Evolutionary conservation across 805 yeast genomes (phyloP).

Genomic region (Metschnikowia sp.): DNA sequence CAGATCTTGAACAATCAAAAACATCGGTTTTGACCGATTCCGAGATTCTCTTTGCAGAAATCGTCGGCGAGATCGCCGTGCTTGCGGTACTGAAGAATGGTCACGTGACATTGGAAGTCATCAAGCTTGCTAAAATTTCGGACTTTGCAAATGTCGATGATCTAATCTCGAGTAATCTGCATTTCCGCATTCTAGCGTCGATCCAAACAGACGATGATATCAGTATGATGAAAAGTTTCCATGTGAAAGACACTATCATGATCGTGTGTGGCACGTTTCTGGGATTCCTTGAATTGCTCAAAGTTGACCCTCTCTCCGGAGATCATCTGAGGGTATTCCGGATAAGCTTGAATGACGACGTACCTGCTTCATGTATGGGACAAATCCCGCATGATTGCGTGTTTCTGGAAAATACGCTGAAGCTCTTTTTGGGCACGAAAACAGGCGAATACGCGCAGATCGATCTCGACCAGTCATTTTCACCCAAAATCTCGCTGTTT

Average conservation of each 20-base stretch:
- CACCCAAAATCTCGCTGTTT: conserved; percentile 14
- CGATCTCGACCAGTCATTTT: neutral
- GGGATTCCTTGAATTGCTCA: neutral
- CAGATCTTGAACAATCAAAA: conserved; percentile 17
- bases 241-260: neutral
- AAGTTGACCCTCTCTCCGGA: neutral
- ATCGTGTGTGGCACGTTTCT: conserved; percentile 5
- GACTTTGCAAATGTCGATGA: neutral
- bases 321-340: neutral
- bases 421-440: conserved; percentile 29
- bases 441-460: conserved; percentile 29
- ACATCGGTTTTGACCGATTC: neutral
- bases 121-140: neutral
- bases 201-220: neutral
- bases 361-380: too few relatives aligned
- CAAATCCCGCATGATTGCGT: conserved; percentile 9
- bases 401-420: neutral
- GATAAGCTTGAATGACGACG: too few relatives aligned
- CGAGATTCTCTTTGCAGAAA: conserved; percentile 7
- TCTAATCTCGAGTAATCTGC: neutral
- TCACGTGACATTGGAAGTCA: conserved; percentile 1
- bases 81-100: neutral
- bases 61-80: conserved; percentile 3
- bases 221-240: conserved; percentile 4
- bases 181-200: conserved; percentile 1